phyloP scores from a whole-genome alignment of 2,329 filamentous ascomycete species.

The Botrytis galanthina region DNA sequence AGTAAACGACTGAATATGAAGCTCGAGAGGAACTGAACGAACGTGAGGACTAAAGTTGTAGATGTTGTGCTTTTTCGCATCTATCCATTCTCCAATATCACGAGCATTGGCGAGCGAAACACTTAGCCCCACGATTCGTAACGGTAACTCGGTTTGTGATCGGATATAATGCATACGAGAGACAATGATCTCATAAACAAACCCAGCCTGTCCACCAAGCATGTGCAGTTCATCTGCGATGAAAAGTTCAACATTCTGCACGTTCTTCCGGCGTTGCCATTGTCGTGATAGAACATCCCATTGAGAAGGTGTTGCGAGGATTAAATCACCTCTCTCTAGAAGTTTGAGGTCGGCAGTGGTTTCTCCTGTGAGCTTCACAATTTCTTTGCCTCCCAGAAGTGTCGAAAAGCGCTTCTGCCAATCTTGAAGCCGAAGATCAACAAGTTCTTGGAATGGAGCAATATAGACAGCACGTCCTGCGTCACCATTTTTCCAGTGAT shows the following conservation, averaged over 20 bases:
- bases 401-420: constrained; percentile 77
- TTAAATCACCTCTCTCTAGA: constrained; percentile 80
- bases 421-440: constrained; percentile 77
- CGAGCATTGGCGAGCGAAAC: constrained; percentile 91
- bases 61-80: constrained; percentile 95
- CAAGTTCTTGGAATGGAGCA: constrained; percentile 89
- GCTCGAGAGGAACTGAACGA: constrained; percentile 82
- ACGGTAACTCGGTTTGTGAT: constrained; percentile 76
- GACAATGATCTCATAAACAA: constrained; percentile 94
- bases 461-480: constrained; percentile 86
- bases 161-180: constrained; percentile 97
- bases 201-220: constrained; percentile 80
- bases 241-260: constrained; percentile 85
- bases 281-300: constrained; percentile 96
- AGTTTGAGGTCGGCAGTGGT: constrained; percentile 87
- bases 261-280: constrained; percentile 95
- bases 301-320: constrained; percentile 87
- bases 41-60: constrained; percentile 97
- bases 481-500: constrained; percentile 75
- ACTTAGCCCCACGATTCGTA: constrained; percentile 86
- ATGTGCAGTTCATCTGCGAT: constrained; percentile 96
- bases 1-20: constrained; percentile 92
- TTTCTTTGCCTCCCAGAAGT: constrained; percentile 78
- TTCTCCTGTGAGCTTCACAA: constrained; percentile 92
- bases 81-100: constrained; percentile 96